Percentiles rank a stretch among this genome's conserved stretches.
Conservation (phyloP, 1,284 basidiomycete species). For the Neolentinus lepideus region DNA sequence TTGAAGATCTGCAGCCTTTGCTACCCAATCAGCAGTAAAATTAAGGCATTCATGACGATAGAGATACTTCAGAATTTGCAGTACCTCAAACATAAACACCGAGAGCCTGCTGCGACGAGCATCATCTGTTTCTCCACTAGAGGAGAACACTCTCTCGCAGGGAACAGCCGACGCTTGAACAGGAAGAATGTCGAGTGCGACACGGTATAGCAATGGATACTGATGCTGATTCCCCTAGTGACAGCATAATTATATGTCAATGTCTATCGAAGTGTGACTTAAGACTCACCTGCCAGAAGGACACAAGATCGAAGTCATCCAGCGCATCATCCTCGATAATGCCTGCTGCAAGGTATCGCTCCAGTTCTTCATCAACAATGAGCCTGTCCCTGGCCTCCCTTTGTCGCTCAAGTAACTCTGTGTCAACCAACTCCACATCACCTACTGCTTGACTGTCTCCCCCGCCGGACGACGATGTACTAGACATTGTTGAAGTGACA, state of each 20-base stretch:
- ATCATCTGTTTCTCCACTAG: no score
- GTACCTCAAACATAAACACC: conserved; percentile 7
- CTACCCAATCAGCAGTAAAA: background rate
- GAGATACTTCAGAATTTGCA: conserved; percentile 11
- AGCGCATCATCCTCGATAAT: background rate
- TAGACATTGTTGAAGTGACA: background rate
- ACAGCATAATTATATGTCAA: no score
- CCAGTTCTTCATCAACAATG: background rate
- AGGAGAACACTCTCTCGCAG: no score
- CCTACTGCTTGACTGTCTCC: background rate
- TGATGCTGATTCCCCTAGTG: conserved; percentile 2
- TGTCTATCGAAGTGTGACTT: background rate
- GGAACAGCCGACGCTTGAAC: no score
- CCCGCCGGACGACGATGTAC: background rate
- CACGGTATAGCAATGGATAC: conserved; percentile 9
- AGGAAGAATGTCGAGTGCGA: no score
- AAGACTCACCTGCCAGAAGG: conserved; percentile 1
- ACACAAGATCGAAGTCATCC: no score
- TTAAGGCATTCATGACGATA: background rate
- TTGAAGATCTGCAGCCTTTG: background rate
- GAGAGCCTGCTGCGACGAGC: conserved; percentile 4
- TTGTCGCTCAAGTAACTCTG: background rate
- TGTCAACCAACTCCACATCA: background rate
- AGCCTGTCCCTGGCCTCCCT: background rate
- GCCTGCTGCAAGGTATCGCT: background rate